Percentiles rank a stretch among this genome's conserved stretches.
Evolutionary conservation across 139 green algal species (phyloP).

Genomic region (Monoraphidium neglectum): DNA sequence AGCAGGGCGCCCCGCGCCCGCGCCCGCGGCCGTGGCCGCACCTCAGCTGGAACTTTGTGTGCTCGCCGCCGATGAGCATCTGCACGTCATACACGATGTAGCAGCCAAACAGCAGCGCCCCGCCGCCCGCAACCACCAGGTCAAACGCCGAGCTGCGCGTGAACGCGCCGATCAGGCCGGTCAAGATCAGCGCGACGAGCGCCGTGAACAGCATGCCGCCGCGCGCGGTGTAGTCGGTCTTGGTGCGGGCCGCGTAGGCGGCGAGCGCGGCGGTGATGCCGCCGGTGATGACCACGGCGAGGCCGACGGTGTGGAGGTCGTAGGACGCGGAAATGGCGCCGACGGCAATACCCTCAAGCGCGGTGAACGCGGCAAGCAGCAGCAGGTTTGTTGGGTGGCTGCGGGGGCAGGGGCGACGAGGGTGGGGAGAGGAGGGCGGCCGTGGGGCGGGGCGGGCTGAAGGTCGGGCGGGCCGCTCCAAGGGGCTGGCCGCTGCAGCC

Average conservation of each 20-base stretch:
- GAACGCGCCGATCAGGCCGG: constrained; percentile 26
- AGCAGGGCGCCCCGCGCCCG: background rate
- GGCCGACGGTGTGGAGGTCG: constrained; percentile 17
- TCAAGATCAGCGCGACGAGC: constrained; percentile 28
- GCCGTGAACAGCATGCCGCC: constrained; percentile 25
- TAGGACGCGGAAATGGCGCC: constrained; percentile 32
- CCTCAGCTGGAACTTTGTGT: background rate
- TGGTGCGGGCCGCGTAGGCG: constrained; percentile 32
- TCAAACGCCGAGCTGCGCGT: constrained; percentile 5
- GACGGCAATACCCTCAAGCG: constrained; percentile 35
- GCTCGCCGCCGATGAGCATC: constrained; percentile 25
- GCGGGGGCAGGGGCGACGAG: background rate
- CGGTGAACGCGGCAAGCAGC: constrained; percentile 50
- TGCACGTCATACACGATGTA: constrained; percentile 43
- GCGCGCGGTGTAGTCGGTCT: constrained; percentile 31
- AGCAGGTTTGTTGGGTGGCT: constrained; percentile 53
- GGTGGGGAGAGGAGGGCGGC: too few relatives aligned
- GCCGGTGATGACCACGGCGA: constrained; percentile 22
- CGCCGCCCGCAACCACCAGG: constrained; percentile 14
- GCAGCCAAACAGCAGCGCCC: constrained; percentile 34
- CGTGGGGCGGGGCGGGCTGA: too few relatives aligned
- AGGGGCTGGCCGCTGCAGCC: background rate
- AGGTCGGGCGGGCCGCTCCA: background rate
- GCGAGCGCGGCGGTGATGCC: constrained; percentile 16
- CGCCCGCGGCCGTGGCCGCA: too few relatives aligned